Conservation (phyloP, 1,139 yeast species). For the Blastobotrys illinoisensis region DNA sequence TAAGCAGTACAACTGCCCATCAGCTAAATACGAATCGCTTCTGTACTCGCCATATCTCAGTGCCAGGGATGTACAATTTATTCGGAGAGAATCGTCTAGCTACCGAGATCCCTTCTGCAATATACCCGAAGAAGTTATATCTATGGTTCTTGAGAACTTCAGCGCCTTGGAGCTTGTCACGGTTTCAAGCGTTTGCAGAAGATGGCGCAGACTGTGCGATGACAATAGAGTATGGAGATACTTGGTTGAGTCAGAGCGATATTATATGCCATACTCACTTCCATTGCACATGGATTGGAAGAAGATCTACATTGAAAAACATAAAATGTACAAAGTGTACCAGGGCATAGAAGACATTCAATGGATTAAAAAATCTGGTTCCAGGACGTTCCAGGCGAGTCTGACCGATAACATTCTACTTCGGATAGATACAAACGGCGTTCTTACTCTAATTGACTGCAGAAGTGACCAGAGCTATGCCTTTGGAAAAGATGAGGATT, state of each 20-base stretch:
- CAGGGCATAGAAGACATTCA: not conserved
- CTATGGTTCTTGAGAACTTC: not conserved
- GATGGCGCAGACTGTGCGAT: not conserved
- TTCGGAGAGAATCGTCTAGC: not conserved
- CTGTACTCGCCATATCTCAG: not conserved
- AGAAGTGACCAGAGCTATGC: not conserved
- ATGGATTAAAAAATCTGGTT: not conserved
- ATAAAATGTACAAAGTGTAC: not conserved
- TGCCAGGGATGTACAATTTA: not conserved
- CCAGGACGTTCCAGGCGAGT: not conserved
- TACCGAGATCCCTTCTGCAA: not conserved
- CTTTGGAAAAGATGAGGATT: not conserved
- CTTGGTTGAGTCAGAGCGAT: not conserved
- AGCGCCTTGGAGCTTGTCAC: not conserved
- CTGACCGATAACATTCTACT: not conserved
- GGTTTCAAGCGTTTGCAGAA: not conserved
- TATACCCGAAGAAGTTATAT: not conserved
- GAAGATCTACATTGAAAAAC: not conserved
- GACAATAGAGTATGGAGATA: not conserved
- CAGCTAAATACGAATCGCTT: not conserved
- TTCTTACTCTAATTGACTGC: not conserved
- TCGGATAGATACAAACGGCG: not conserved
- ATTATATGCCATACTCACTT: not conserved
- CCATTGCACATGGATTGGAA: not conserved
- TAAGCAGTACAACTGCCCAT: not conserved